phyloP scores from a whole-genome alignment of 805 yeast genomes.

The Saturnispora gosingensis region DNA sequence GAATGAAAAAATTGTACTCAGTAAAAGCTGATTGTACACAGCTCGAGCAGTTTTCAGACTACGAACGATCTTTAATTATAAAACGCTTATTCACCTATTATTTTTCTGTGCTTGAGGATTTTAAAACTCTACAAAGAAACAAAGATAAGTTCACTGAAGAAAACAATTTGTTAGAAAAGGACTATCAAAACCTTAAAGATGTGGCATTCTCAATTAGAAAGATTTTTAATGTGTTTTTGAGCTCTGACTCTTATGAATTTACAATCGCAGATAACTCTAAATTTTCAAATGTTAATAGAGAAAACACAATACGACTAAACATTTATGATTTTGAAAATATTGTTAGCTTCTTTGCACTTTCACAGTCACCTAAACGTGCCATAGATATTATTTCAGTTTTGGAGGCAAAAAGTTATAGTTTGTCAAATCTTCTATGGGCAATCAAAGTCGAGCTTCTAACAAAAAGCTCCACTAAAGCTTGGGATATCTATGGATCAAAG shows the following conservation, averaged over 20 bases:
- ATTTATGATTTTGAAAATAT: conserved; percentile 22
- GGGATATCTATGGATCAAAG: conserved; percentile 18
- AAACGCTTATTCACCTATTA: conserved; percentile 5
- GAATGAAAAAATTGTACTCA: background rate
- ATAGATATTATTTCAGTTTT: conserved; percentile 14
- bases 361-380: conserved; percentile 16
- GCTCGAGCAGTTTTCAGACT: background rate
- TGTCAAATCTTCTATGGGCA: conserved; percentile 21
- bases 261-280: background rate
- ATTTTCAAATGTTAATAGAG: background rate
- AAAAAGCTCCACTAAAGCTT: conserved; percentile 17
- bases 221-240: background rate
- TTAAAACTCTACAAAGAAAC: conserved; percentile 1
- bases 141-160: background rate
- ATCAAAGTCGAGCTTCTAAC: conserved; percentile 20
- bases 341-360: conserved; percentile 15
- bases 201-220: background rate
- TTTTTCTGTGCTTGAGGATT: background rate
- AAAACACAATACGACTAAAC: conserved; percentile 4
- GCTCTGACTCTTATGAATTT: background rate
- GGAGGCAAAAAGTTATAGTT: conserved; percentile 13
- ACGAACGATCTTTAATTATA: conserved; percentile 10
- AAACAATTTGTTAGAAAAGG: background rate
- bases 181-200: background rate
- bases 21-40: background rate